These are phyloP conservation scores for Physcomitrellopsis africana DNA, from an alignment of 225 moss, liverwort and hornwort species.

Conservation along the genomic window DNA sequence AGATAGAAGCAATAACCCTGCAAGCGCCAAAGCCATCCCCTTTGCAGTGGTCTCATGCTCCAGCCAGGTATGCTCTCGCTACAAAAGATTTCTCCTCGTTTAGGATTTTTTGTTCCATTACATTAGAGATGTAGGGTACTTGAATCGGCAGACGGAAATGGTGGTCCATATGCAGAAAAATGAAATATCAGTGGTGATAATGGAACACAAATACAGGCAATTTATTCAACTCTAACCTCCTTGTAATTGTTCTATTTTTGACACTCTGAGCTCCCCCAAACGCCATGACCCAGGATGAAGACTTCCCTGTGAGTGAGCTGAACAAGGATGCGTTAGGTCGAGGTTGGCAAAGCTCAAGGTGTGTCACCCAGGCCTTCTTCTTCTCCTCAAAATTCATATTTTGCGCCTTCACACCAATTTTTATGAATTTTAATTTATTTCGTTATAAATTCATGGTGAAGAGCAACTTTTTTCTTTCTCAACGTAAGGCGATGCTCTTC, in stretches of 20 bases:
- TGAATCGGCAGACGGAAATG: not conserved
- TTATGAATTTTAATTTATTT: not conserved
- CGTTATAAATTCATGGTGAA: not conserved
- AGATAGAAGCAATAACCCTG: constrained; percentile 29
- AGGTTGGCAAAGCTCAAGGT: constrained; percentile 99
- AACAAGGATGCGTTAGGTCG: constrained; percentile 91
- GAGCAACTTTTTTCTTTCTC: not conserved
- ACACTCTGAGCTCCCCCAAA: not conserved
- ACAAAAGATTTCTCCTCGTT: not conserved
- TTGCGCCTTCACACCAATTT: not conserved
- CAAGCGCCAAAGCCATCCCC: constrained; percentile 47
- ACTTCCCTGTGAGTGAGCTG: constrained; percentile 80
- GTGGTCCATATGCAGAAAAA: not conserved
- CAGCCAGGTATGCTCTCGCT: constrained; percentile 40
- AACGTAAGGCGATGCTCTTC: not conserved
- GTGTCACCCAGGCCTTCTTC: constrained; percentile 11
- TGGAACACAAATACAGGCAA: not conserved
- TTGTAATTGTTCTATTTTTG: constrained; percentile 4
- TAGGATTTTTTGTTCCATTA: not conserved
- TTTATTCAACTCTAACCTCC: not conserved
- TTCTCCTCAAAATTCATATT: not conserved
- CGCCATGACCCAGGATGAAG: constrained; percentile 71
- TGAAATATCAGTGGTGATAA: not conserved
- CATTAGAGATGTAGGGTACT: not conserved
- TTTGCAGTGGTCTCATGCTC: constrained; percentile 61